A percentile compares a stretch with the other conserved stretches of the same genome.
Evolutionary conservation across 2,329 filamentous ascomycete species (phyloP).

Genomic region (Clonostachys sp.): DNA sequence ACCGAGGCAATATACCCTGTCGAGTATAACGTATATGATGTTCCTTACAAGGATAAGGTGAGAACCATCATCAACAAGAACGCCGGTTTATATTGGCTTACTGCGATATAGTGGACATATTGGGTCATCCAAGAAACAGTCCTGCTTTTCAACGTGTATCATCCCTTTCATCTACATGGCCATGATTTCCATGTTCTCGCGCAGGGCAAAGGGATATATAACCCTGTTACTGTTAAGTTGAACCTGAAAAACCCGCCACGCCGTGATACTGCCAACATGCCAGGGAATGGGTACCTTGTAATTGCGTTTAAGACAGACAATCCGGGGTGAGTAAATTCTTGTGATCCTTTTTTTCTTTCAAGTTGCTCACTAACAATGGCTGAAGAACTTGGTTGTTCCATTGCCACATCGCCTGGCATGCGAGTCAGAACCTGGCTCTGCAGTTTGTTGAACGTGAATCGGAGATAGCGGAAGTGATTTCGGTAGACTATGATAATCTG

Average conservation of each 20-base stretch:
- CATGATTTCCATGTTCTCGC: constrained; percentile 19
- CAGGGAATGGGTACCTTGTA: constrained; percentile 35
- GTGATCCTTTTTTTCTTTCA: too few species aligned
- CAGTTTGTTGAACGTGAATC: constrained; percentile 11
- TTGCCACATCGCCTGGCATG: constrained; percentile 45
- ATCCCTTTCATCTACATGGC: constrained; percentile 29
- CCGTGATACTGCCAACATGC: constrained; percentile 45
- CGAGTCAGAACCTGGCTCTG: constrained; percentile 11
- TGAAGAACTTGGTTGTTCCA: constrained; percentile 36
- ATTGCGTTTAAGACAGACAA: constrained; percentile 45
- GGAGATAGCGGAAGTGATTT: too few species aligned
- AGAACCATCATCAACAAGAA: too few species aligned
- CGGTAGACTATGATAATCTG: too few species aligned
- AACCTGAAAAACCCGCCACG: constrained; percentile 38
- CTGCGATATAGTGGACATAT: too few species aligned
- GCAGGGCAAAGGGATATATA: constrained; percentile 13
- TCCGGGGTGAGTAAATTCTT: constrained; percentile 22
- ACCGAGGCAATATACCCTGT: too few species aligned
- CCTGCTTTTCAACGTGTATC: too few species aligned
- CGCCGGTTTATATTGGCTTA: too few species aligned
- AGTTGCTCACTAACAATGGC: too few species aligned
- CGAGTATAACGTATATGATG: too few species aligned
- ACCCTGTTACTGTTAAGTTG: constrained; percentile 24
- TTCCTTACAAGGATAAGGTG: too few species aligned
- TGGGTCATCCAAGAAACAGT: too few species aligned